Conservation (phyloP, 148 eudicot genomes). For the Mesembryanthemum crystallinum region DNA sequence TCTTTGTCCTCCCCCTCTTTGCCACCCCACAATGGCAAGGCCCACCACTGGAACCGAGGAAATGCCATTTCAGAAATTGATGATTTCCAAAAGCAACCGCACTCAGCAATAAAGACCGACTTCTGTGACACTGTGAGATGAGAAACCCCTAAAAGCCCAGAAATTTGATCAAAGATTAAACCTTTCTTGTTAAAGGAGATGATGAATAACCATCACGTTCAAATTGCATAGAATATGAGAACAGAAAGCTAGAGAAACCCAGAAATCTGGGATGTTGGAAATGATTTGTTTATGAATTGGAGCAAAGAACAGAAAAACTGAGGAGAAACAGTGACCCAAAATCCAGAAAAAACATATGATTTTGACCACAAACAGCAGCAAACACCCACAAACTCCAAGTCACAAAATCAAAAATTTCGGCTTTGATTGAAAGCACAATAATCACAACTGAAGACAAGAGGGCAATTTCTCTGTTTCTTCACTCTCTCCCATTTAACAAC, state of each 20-base stretch:
- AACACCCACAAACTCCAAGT: too few relatives aligned
- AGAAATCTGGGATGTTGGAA: slow-evolving; percentile 13
- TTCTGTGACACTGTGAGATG: neutral
- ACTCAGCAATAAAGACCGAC: too few relatives aligned
- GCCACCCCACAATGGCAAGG: slow-evolving; percentile 18
- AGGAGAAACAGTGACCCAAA: slow-evolving; percentile 1
- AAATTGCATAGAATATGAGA: slow-evolving; percentile 1
- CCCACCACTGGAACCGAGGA: slow-evolving; percentile 44
- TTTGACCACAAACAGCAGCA: neutral
- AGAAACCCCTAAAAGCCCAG: neutral
- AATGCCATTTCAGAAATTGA: slow-evolving; percentile 43
- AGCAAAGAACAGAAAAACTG: slow-evolving; percentile 5
- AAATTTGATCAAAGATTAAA: slow-evolving; percentile 18
- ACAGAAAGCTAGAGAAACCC: neutral
- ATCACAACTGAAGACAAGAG: slow-evolving; percentile 22
- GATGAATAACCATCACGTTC: slow-evolving; percentile 8
- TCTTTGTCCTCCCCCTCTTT: slow-evolving; percentile 53
- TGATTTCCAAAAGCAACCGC: neutral
- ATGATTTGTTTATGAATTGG: slow-evolving; percentile 11
- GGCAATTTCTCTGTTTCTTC: slow-evolving; percentile 6
- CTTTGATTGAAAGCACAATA: slow-evolving; percentile 6
- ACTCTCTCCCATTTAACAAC: slow-evolving; percentile 10
- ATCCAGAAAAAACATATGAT: neutral
- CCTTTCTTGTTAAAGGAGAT: slow-evolving; percentile 15
- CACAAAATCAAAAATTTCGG: too few relatives aligned